Percentiles rank a stretch among this genome's conserved stretches.
Conservation (phyloP, 2,329 filamentous ascomycete species). For the Aspergillus ustus region DNA sequence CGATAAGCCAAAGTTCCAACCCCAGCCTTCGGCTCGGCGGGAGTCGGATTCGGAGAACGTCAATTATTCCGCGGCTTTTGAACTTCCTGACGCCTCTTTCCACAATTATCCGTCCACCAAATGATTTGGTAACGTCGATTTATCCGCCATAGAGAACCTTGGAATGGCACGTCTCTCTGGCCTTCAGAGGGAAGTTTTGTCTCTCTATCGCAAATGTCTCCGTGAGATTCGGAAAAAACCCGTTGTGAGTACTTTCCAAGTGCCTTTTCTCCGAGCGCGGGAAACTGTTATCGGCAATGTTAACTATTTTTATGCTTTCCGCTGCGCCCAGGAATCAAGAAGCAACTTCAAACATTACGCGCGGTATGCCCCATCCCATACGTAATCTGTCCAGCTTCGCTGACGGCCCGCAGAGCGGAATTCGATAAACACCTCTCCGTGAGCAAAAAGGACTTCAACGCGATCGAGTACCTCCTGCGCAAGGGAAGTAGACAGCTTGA, state of each 20-base stretch:
- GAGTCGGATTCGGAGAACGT: slow-evolving; percentile 1
- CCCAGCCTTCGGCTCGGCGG: slow-evolving; percentile 8
- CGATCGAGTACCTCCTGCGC: slow-evolving; percentile 82
- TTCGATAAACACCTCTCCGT: slow-evolving; percentile 73
- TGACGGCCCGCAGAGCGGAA: slow-evolving; percentile 62
- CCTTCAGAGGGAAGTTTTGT: slow-evolving; percentile 85
- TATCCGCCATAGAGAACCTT: background rate
- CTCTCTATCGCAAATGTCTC: slow-evolving; percentile 84
- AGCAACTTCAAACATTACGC: slow-evolving; percentile 48
- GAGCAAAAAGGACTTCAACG: slow-evolving; percentile 82
- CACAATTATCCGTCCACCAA: slow-evolving; percentile 9
- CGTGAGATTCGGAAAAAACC: slow-evolving; percentile 83
- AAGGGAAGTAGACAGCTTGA: slow-evolving; percentile 83
- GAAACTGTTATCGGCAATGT: background rate
- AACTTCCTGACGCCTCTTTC: background rate
- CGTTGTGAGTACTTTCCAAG: slow-evolving; percentile 53
- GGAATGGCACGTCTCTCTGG: slow-evolving; percentile 68
- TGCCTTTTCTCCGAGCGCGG: background rate
- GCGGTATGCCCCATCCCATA: slow-evolving; percentile 38
- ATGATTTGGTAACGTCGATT: slow-evolving; percentile 6
- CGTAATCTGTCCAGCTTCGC: background rate
- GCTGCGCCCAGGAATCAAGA: slow-evolving; percentile 41
- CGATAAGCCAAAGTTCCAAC: slow-evolving; percentile 10
- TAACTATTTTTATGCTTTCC: slow-evolving; percentile 3
- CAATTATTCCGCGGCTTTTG: slow-evolving; percentile 5